A percentile compares a stretch with the other conserved stretches of the same genome.
phyloP scores from a whole-genome alignment of 2,329 filamentous ascomycete genomes.

The Simplicillium aogashimaense region DNA sequence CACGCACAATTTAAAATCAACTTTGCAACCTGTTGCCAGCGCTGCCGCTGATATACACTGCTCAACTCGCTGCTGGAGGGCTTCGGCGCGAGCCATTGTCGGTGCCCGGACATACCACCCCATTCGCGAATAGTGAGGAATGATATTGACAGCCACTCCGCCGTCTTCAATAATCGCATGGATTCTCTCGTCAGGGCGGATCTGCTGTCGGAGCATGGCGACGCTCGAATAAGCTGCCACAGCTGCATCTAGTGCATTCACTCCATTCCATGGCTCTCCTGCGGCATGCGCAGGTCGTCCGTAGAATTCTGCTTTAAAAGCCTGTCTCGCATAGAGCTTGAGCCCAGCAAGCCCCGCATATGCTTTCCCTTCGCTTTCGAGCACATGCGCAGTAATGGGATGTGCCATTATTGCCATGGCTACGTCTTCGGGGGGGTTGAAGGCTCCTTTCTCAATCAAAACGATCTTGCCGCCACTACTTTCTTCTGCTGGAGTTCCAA shows the following conservation, averaged over 20 bases:
- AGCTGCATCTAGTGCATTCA: slow-evolving; percentile 28
- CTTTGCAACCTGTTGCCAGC: too few species aligned
- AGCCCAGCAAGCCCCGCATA: slow-evolving; percentile 15
- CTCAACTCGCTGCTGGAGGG: too few species aligned
- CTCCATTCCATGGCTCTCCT: slow-evolving; percentile 23
- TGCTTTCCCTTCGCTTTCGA: neutral
- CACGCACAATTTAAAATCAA: too few species aligned
- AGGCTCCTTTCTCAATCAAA: slow-evolving; percentile 18
- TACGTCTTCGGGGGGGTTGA: slow-evolving; percentile 3
- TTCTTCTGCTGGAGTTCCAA: slow-evolving; percentile 34
- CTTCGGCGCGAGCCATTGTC: too few species aligned
- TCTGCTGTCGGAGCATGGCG: slow-evolving; percentile 26
- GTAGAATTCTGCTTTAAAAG: slow-evolving; percentile 20
- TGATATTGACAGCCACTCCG: slow-evolving; percentile 27
- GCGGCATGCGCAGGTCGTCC: slow-evolving; percentile 25
- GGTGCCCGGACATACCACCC: too few species aligned
- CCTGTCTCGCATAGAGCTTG: slow-evolving; percentile 20
- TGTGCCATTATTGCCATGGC: neutral
- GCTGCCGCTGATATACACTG: too few species aligned
- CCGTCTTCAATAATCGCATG: slow-evolving; percentile 25
- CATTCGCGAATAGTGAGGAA: slow-evolving; percentile 7
- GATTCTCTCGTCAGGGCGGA: slow-evolving; percentile 23
- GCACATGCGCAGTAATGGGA: neutral
- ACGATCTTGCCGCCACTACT: slow-evolving; percentile 28
- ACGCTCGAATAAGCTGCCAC: slow-evolving; percentile 23